These are phyloP conservation scores for Camptophora hylomeconis DNA, from an alignment of 2,329 filamentous ascomycete species.

Conservation along the genomic window DNA sequence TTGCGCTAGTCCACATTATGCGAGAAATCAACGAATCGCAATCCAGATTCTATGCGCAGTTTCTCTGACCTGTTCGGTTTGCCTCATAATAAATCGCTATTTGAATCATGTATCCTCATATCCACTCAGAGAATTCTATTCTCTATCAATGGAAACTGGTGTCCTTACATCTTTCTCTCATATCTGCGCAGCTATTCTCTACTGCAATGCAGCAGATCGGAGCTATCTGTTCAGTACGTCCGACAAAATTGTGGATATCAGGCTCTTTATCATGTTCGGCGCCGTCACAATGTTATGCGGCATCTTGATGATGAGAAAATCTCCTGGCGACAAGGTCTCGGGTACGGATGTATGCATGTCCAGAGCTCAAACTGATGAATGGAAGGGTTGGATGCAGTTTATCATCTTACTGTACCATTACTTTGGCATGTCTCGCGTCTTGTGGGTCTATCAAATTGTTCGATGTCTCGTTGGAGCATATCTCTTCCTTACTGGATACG, in stretches of 20 bases:
- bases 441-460: conserved; percentile 43
- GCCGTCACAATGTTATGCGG: conserved; percentile 18
- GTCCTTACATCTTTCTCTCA: conserved; percentile 15
- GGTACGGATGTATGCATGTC: conserved; percentile 40
- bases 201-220: conserved; percentile 43
- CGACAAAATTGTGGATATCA: conserved; percentile 28
- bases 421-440: conserved; percentile 36
- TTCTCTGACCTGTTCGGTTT: too few relatives aligned
- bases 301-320: conserved; percentile 2
- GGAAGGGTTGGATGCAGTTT: conserved; percentile 54
- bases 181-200: conserved; percentile 26
- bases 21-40: too few relatives aligned
- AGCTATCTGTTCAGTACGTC: conserved; percentile 41
- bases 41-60: neutral
- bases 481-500: conserved; percentile 50
- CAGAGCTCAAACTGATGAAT: conserved; percentile 48
- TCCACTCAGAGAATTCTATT: too few relatives aligned
- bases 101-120: neutral
- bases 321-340: too few relatives aligned
- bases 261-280: conserved; percentile 9
- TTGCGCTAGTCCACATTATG: too few relatives aligned
- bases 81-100: too few relatives aligned
- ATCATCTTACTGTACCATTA: conserved; percentile 46
- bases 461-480: conserved; percentile 44
- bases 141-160: conserved; percentile 4